A percentile compares a stretch with the other conserved stretches of the same genome.
Evolutionary conservation across 495 filamentous ascomycete genomes (phyloP).

Genomic region (Penicillium coffeae): DNA sequence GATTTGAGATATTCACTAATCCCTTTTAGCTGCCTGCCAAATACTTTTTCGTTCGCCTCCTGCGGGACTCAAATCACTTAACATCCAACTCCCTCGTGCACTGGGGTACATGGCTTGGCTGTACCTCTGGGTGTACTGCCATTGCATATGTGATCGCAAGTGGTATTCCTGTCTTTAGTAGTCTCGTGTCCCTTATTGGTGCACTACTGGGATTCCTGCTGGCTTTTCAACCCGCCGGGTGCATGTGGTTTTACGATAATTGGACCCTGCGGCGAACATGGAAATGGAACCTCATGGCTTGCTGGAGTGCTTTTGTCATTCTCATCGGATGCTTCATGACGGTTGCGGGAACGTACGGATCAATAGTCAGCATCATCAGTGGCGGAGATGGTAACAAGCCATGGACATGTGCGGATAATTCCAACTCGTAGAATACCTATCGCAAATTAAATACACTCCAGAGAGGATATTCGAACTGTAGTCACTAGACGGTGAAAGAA

Average conservation of each 20-base stretch:
- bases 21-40: slow-evolving; percentile 20
- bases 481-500: too few relatives aligned
- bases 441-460: too few relatives aligned
- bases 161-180: slow-evolving; percentile 34
- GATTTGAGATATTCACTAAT: neutral
- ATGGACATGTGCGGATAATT: slow-evolving; percentile 19
- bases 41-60: slow-evolving; percentile 34
- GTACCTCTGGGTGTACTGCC: slow-evolving; percentile 18
- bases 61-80: slow-evolving; percentile 31
- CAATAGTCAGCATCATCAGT: slow-evolving; percentile 41
- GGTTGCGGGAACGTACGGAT: slow-evolving; percentile 52
- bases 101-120: slow-evolving; percentile 34
- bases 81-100: slow-evolving; percentile 25
- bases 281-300: slow-evolving; percentile 5
- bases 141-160: slow-evolving; percentile 30
- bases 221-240: slow-evolving; percentile 25
- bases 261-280: slow-evolving; percentile 4
- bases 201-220: slow-evolving; percentile 44
- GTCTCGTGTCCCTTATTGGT: slow-evolving; percentile 52
- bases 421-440: slow-evolving; percentile 5
- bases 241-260: slow-evolving; percentile 41
- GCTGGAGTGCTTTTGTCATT: slow-evolving; percentile 13
- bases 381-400: slow-evolving; percentile 2
- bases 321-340: slow-evolving; percentile 38
- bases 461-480: too few relatives aligned